phyloP scores from a whole-genome alignment of 2,329 filamentous ascomycete genomes.

The Monosporascus sp. region DNA sequence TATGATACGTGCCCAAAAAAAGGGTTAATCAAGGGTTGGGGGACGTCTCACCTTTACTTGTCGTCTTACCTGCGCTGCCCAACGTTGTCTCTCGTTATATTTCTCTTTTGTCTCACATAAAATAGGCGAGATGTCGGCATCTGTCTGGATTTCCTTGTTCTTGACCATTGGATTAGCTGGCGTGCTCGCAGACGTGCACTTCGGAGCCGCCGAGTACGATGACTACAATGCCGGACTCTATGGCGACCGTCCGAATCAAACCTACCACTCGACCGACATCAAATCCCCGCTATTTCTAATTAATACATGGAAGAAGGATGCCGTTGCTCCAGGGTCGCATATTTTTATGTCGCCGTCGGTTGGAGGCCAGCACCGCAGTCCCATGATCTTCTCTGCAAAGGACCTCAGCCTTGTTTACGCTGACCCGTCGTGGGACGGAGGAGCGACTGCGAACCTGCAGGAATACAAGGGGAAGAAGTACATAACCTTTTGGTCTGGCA shows the following conservation, averaged over 20 bases:
- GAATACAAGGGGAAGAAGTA: constrained; percentile 25
- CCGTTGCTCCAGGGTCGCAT: constrained; percentile 9
- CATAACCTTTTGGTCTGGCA: constrained; percentile 32
- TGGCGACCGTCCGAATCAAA: constrained; percentile 16
- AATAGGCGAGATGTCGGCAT: not conserved
- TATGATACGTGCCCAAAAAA: no score
- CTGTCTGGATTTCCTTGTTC: not conserved
- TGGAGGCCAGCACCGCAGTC: constrained; percentile 5
- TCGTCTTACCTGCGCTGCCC: no score
- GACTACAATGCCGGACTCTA: constrained; percentile 14
- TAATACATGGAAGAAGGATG: constrained; percentile 14
- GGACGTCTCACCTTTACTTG: no score
- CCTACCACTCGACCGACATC: constrained; percentile 13
- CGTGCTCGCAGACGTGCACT: not conserved
- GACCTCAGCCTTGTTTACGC: constrained; percentile 22
- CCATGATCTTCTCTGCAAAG: constrained; percentile 17
- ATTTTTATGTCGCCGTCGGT: constrained; percentile 13
- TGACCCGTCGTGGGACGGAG: constrained; percentile 13
- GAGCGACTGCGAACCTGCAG: constrained; percentile 20
- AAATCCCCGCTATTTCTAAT: constrained; percentile 14
- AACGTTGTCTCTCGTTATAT: no score
- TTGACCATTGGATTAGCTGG: not conserved
- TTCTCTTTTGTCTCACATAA: no score
- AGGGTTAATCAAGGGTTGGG: no score
- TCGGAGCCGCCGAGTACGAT: constrained; percentile 4